phyloP scores from a whole-genome alignment of 2,329 filamentous ascomycete species.

The Xylariaceae sp. region DNA sequence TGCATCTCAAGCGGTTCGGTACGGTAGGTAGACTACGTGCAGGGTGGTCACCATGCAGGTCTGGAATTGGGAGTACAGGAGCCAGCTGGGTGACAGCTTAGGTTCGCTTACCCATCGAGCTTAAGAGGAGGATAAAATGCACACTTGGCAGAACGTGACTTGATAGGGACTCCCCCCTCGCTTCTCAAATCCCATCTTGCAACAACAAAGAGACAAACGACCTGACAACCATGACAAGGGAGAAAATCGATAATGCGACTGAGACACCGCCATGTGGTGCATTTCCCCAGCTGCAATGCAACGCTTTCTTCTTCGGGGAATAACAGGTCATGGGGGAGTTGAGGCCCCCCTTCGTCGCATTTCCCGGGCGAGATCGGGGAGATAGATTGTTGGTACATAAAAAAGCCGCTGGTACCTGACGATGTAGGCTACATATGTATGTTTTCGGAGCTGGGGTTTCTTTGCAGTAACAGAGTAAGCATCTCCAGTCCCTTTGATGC shows the following conservation, averaged over 20 bases:
- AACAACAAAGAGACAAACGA: too few species aligned
- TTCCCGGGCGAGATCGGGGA: slow-evolving; percentile 7
- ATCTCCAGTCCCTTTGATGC: too few species aligned
- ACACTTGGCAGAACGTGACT: slow-evolving; percentile 7
- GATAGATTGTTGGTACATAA: too few species aligned
- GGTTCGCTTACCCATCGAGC: too few species aligned
- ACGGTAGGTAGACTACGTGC: too few species aligned
- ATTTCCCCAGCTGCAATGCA: slow-evolving; percentile 3
- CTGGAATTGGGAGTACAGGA: slow-evolving; percentile 1
- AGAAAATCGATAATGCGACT: too few species aligned
- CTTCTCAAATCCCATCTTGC: background rate
- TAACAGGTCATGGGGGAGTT: slow-evolving; percentile 4
- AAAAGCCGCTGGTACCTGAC: slow-evolving; percentile 5
- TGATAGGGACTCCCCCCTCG: background rate
- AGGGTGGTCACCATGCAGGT: background rate
- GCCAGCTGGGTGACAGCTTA: slow-evolving; percentile 1
- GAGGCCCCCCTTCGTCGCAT: too few species aligned
- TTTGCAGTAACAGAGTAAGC: too few species aligned
- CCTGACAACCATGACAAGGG: too few species aligned
- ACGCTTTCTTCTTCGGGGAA: slow-evolving; percentile 6
- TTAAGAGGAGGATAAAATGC: background rate
- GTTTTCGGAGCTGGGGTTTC: too few species aligned
- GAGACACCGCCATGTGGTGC: slow-evolving; percentile 1
- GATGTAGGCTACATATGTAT: background rate
- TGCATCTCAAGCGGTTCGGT: too few species aligned